Evolutionary conservation across 257 asterid genomes (phyloP), one percentile per base, ranked within the genome.

Genomic region (Solanum corneliomulleri): DNA sequence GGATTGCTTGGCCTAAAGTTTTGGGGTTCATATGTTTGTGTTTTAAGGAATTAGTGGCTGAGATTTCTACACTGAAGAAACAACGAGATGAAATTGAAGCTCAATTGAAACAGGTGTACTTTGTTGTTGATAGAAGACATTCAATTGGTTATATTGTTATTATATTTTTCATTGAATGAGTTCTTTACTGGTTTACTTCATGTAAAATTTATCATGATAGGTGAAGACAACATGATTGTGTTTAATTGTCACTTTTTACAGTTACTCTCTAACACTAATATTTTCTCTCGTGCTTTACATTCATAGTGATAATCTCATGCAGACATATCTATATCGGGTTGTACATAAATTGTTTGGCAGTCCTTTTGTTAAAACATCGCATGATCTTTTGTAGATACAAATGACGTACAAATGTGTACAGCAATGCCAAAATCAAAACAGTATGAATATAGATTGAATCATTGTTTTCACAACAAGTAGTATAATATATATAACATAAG

Each of bases 81-180:
- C 94, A 96, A 90, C 94, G 93, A 89, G 95, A 92, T 91, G 96
- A 93, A 85, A 96, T 95, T 87, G 99, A 97, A 94, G 98, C 98
- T 90, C 91, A 93, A 90, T 90, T 97, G 92, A 92, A 94, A 89
- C 96, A 95, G 99, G 99, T 96, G 99, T 96, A 58, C 82, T 69
- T 82, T 85, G 88, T 86, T 90, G 84, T 49, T 81, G 69, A 49
- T 6, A 3, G 69, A 29, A 81, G 70, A 31, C 85, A 39, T 45
- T 83, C 41, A 14, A 25, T 78, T 15, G 47, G 69, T 62, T 45
- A 39, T 9, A 25, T 56, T 87, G 66, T 58, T 72, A 25, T 25
- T 44, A 41, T 42, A 78, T 49, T n/a, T 82, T 58, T 75, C 83
- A n/a, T 31, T 41, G 29, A 13, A 21, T 39, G 37, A 41, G 60